Evolutionary conservation across 2,329 filamentous ascomycete species (phyloP).

Genomic region (Hymenoscyphus linearis): DNA sequence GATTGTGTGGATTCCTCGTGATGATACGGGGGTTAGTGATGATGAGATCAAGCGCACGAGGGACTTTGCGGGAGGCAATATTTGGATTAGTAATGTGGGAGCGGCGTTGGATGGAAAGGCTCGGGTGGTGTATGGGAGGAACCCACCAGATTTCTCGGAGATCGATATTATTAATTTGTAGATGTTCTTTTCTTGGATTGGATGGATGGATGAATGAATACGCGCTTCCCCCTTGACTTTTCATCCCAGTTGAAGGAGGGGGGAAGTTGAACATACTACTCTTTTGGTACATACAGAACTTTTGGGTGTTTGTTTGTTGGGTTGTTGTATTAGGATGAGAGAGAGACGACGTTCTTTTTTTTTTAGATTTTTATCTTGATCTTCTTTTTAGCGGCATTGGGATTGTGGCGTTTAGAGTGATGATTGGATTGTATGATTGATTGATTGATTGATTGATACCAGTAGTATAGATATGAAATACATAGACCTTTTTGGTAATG

Average conservation of each 20-base stretch:
- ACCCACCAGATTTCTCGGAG: constrained; percentile 86
- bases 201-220: no score
- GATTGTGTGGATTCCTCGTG: constrained; percentile 88
- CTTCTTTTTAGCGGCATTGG: neutral
- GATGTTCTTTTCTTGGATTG: neutral
- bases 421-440: no score
- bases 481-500: neutral
- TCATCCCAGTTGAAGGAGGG: neutral
- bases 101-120: constrained; percentile 80
- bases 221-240: no score
- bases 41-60: constrained; percentile 81
- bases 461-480: neutral
- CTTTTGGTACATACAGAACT: neutral
- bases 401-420: neutral
- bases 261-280: neutral
- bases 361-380: no score
- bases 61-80: constrained; percentile 48
- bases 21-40: constrained; percentile 84
- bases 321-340: neutral
- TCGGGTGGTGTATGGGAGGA: constrained; percentile 75
- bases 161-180: constrained; percentile 73
- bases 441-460: no score
- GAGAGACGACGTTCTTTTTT: neutral
- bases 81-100: constrained; percentile 94
- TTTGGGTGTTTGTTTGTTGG: neutral